Base-by-base conservation (phyloP, 805 yeast genomes). In the Candida insectorum region DNA sequence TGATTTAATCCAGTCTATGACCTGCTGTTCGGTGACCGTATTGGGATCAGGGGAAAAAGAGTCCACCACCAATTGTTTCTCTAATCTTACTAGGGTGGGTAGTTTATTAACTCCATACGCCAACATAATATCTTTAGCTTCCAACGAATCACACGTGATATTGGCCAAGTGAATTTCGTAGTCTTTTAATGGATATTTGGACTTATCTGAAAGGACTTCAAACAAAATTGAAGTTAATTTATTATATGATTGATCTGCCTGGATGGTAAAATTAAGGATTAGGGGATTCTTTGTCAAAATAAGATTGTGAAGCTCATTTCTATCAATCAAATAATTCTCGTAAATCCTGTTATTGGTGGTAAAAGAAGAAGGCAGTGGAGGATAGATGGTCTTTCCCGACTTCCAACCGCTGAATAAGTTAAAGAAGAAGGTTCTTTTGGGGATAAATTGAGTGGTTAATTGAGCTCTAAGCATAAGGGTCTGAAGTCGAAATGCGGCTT, bases 61-160 rank as follows among this genome's bases (percentile, higher is more conserved):
- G 33, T 58, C 69, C 2, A 49, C 52, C 7, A 81, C 81, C 44
- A 80, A 60, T 32, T 84, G 87, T 35, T 82, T 82, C 40, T 73
- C 64, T 31, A 85, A 67, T 6, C 81, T 76, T 2, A 86, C 79
- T 3, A 85, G 59, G 0, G 81, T 71, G 3, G 95, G 95, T 4
- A 85, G 65, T 21, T 65, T 60, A 18, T 60, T 62, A 14, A 79
- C 73, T 14, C 59, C 65, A 51, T 81, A 86, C 28, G 79, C 69
- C 27, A 70, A 54, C 55, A 76, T 55, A 36, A 85, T 58, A 8
- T 75, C 84, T 30, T 71, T 67, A 15, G 81, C 79, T 2, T 73
- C 87, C 8, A 71, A 72, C 40, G 76, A 75, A 49, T 85, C 93
- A 21, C 79, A 66, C 47, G 84, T 85, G 12, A 85, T 71, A 49